These are phyloP conservation scores for Xylariaceae sp. DNA, from an alignment of 2,329 filamentous ascomycete species.

Conservation along the genomic window DNA sequence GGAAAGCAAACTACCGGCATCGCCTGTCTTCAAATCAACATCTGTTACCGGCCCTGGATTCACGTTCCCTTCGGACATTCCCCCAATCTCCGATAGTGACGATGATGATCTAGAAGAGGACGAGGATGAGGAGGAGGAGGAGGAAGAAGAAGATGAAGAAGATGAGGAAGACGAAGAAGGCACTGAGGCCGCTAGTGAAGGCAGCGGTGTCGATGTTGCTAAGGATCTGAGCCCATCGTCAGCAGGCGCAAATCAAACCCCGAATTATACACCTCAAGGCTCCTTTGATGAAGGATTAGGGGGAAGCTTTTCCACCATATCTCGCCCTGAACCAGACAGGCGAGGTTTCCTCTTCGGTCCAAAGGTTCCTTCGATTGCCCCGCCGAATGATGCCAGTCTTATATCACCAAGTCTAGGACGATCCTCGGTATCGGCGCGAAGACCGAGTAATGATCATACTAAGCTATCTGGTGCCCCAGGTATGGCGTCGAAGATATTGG, in stretches of 20 bases:
- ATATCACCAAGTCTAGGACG: constrained; percentile 70
- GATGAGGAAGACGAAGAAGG: constrained; percentile 39
- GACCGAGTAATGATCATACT: constrained; percentile 44
- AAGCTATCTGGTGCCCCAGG: constrained; percentile 58
- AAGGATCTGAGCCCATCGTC: constrained; percentile 55
- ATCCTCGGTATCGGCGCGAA: constrained; percentile 47
- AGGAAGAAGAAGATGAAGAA: constrained; percentile 36
- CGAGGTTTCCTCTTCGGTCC: constrained; percentile 47
- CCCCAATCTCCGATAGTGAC: constrained; percentile 34
- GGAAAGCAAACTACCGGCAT: constrained; percentile 25
- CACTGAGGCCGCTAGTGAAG: constrained; percentile 45
- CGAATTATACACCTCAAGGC: constrained; percentile 52
- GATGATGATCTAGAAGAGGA: constrained; percentile 38
- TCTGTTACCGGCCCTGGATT: constrained; percentile 26
- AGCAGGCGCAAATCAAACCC: constrained; percentile 40
- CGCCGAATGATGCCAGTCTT: constrained; percentile 52
- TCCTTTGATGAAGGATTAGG: constrained; percentile 48
- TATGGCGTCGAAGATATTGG: constrained; percentile 51
- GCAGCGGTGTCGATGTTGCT: constrained; percentile 60
- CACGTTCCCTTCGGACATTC: constrained; percentile 30
- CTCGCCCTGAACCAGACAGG: constrained; percentile 41
- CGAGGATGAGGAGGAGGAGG: no score
- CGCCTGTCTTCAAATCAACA: constrained; percentile 24
- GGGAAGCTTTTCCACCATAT: constrained; percentile 44
- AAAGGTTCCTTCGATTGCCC: constrained; percentile 50